Base-by-base conservation (phyloP, 1,139 yeast species). In the Magnusiomyces magnusii region DNA sequence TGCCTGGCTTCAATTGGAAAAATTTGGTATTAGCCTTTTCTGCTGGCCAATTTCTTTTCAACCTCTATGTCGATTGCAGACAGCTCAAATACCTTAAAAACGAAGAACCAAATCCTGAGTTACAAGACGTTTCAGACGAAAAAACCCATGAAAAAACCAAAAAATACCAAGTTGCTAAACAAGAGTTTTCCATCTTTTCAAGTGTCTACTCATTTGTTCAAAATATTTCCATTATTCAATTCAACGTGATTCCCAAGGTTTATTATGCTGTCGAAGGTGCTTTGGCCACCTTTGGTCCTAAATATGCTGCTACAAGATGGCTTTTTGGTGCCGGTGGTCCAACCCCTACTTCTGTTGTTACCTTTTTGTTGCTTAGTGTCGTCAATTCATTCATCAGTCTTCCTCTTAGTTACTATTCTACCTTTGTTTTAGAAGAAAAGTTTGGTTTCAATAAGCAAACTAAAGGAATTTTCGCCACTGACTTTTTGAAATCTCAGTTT, bases 371-470 rank as follows among this genome's bases (percentile, higher is more conserved):
- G 21, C 71, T 80, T 65, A 78, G 79, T 53, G 62, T 82, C 36
- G 59, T 83, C 50, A 76, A 85, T 15, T 76, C 84, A 9, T 55
- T 87, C 10, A 61, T 82, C 53, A 77, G 83, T 7, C 71, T 87
- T 62, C 99, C 99, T 1, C 70, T 60, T 47, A 78, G 84, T 15
- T 85, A 87, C 71, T 92, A 91, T 73, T 77, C 81, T 59, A 86
- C 87, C 66, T 93, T 93, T 76, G 93, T 91, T 17, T 78, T 93
- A 67, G 99, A 93, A 74, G 97, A 92, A 71, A 84, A 84, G 72
- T 92, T 80, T 68, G 99, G 99, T 0, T 93, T 93, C 77, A 93
- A 93, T 75, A 93, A 93, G 72, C 79, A 83, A 67, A 93, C 97
- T 0, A 63, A 80, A 21, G 75, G 78, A 56, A 76, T 90, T 57